Evolutionary conservation across 2,329 filamentous ascomycete genomes (phyloP).

Genomic region (Thielaviopsis punctulata): DNA sequence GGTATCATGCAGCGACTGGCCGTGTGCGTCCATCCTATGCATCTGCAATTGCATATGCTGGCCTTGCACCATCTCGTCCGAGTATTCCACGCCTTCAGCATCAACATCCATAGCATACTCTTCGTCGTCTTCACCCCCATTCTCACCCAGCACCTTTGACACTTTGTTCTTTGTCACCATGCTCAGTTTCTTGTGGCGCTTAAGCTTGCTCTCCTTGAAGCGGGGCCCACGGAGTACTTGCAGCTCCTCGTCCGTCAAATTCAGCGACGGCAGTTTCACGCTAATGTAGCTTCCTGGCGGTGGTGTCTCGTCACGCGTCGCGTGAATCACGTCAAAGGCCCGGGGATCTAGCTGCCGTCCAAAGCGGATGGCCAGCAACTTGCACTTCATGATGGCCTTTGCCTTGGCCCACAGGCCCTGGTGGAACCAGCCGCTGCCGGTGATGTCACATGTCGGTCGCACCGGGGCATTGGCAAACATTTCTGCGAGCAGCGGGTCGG

Average conservation of each 20-base stretch:
- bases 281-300: slow-evolving; percentile 19
- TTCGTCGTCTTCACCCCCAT: slow-evolving; percentile 3
- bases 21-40: neutral
- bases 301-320: slow-evolving; percentile 19
- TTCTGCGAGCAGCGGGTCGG: slow-evolving; percentile 52
- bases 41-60: neutral
- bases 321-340: slow-evolving; percentile 28
- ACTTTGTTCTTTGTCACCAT: slow-evolving; percentile 14
- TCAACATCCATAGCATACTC: slow-evolving; percentile 12
- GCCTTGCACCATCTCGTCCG: neutral
- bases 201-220: slow-evolving; percentile 14
- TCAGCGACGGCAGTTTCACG: slow-evolving; percentile 23
- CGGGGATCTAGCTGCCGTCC: slow-evolving; percentile 31
- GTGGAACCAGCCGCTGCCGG: slow-evolving; percentile 67
- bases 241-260: slow-evolving; percentile 23
- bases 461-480: slow-evolving; percentile 49
- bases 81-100: neutral
- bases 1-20: neutral
- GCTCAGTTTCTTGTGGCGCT: slow-evolving; percentile 15
- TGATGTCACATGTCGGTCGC: slow-evolving; percentile 38
- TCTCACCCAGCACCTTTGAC: slow-evolving; percentile 10
- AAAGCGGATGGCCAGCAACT: slow-evolving; percentile 52
- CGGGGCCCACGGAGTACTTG: slow-evolving; percentile 20
- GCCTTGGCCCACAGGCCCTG: slow-evolving; percentile 69
- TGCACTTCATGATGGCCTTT: slow-evolving; percentile 75